These are phyloP conservation scores for Delitschia confertaspora DNA, from an alignment of 495 filamentous ascomycete species.

Conservation along the genomic window DNA sequence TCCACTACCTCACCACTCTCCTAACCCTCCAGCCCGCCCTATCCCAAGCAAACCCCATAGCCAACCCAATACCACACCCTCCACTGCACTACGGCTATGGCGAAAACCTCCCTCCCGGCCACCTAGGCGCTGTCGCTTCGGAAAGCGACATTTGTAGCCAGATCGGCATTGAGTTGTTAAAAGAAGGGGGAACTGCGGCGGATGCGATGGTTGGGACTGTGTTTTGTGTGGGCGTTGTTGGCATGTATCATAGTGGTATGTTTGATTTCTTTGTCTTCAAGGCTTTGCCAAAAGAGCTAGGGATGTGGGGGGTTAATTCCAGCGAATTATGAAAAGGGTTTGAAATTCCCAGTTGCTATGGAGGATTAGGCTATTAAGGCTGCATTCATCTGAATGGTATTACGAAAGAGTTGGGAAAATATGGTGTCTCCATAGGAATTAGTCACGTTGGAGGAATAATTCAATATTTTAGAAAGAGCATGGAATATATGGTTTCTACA, in stretches of 20 bases:
- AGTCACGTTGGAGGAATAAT: too few relatives aligned
- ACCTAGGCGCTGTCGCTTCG: slow-evolving; percentile 63
- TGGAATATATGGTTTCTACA: too few relatives aligned
- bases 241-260: slow-evolving; percentile 60
- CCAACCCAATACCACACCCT: neutral
- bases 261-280: too few relatives aligned
- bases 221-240: slow-evolving; percentile 37
- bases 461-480: too few relatives aligned
- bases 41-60: neutral
- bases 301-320: too few relatives aligned
- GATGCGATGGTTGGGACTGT: slow-evolving; percentile 37
- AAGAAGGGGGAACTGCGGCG: slow-evolving; percentile 33
- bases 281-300: too few relatives aligned
- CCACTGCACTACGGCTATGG: neutral
- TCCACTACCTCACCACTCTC: slow-evolving; percentile 12
- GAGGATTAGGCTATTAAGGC: too few relatives aligned
- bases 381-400: too few relatives aligned
- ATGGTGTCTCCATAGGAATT: too few relatives aligned
- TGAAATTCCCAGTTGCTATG: too few relatives aligned
- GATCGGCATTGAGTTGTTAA: slow-evolving; percentile 63
- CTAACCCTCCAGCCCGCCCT: slow-evolving; percentile 15
- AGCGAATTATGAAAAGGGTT: too few relatives aligned
- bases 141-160: slow-evolving; percentile 68
- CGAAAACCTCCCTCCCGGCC: slow-evolving; percentile 17
- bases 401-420: too few relatives aligned